These are phyloP conservation scores for Stachybotrys chartarum DNA, from an alignment of 2,329 filamentous ascomycete genomes.

Conservation along the genomic window DNA sequence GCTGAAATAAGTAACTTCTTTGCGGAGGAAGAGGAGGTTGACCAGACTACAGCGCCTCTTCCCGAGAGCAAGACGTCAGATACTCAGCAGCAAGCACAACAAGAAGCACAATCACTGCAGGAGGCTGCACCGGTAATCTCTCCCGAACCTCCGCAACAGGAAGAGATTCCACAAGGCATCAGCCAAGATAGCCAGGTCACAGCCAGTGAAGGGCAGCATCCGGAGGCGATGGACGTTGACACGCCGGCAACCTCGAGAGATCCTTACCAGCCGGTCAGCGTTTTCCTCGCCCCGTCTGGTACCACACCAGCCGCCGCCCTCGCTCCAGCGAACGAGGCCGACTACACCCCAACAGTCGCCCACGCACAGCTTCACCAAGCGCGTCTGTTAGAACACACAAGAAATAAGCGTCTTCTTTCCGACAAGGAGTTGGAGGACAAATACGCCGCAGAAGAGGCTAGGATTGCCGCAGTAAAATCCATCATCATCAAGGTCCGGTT, in stretches of 20 bases:
- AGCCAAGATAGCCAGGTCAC: slow-evolving; percentile 2
- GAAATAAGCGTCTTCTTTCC: slow-evolving; percentile 72
- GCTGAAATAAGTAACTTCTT: slow-evolving; percentile 72
- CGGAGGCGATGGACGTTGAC: slow-evolving; percentile 13
- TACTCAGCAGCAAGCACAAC: slow-evolving; percentile 6
- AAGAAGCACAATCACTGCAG: slow-evolving; percentile 1
- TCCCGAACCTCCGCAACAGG: not conserved
- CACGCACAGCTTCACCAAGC: slow-evolving; percentile 71
- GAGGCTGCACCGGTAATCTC: not conserved
- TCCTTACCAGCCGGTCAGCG: slow-evolving; percentile 48
- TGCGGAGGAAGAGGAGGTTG: slow-evolving; percentile 29
- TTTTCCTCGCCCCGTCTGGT: slow-evolving; percentile 74
- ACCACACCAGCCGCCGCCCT: slow-evolving; percentile 69
- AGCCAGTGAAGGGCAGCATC: slow-evolving; percentile 3
- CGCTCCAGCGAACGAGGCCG: slow-evolving; percentile 58
- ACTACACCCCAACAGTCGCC: slow-evolving; percentile 68
- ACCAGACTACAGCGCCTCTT: slow-evolving; percentile 1
- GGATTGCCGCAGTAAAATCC: slow-evolving; percentile 56
- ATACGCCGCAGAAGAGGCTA: slow-evolving; percentile 57
- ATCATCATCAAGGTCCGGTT: slow-evolving; percentile 78
- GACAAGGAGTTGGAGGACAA: slow-evolving; percentile 74
- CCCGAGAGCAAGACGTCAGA: slow-evolving; percentile 5
- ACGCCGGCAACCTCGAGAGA: slow-evolving; percentile 13
- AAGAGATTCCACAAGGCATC: not conserved
- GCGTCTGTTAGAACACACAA: slow-evolving; percentile 50